phyloP scores from a whole-genome alignment of 2,329 filamentous ascomycete genomes.

The Cercospora beticola region DNA sequence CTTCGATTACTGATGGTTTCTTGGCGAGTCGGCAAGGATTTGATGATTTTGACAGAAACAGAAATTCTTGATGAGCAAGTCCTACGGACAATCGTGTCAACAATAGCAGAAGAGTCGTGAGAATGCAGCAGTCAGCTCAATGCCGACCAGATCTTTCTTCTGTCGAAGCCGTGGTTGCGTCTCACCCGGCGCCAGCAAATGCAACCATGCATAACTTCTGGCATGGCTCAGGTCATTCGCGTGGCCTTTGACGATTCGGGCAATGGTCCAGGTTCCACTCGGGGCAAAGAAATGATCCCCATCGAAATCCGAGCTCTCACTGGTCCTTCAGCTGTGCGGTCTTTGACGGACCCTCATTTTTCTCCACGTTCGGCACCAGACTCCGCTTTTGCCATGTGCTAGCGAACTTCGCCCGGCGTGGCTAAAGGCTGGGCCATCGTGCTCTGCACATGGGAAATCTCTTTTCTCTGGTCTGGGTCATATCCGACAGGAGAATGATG shows the following conservation, averaged over 20 bases:
- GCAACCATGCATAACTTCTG: not conserved
- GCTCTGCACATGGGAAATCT: conserved; percentile 21
- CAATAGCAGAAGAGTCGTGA: not conserved
- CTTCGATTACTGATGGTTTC: not conserved
- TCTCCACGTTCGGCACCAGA: conserved; percentile 4
- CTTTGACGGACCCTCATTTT: conserved; percentile 10
- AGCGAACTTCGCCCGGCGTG: conserved; percentile 9
- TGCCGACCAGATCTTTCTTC: not conserved
- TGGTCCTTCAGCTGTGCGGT: not conserved
- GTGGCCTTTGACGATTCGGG: not conserved
- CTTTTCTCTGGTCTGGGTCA: conserved; percentile 14
- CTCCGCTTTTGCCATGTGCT: not conserved
- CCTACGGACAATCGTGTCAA: not conserved
- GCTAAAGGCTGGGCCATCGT: not conserved
- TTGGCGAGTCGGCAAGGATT: not conserved
- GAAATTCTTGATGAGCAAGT: not conserved
- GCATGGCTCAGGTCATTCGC: conserved; percentile 1
- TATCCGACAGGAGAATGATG: not conserved
- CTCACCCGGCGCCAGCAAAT: not conserved
- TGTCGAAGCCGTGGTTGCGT: not conserved
- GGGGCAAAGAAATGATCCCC: conserved; percentile 7
- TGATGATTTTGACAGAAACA: not conserved
- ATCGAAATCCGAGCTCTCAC: not conserved
- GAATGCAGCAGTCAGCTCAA: not conserved
- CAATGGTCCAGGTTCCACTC: not conserved